A percentile compares a stretch with the other conserved stretches of the same genome.
Conservation (phyloP, 225 moss, liverwort and hornwort species). For the Marchantia polymorpha region DNA sequence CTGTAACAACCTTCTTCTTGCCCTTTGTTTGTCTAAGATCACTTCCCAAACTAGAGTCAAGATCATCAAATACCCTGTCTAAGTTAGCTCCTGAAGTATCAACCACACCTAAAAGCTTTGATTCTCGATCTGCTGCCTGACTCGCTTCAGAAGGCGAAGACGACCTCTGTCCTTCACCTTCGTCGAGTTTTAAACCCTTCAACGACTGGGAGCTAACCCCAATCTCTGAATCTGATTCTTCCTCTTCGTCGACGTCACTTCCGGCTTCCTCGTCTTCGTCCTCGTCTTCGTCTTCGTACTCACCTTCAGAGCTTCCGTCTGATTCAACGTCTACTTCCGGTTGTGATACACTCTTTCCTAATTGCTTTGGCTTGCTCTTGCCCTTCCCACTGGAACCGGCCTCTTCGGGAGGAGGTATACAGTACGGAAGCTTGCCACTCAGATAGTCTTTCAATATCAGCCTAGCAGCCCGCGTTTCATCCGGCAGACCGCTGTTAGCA, state of each 20-base stretch:
- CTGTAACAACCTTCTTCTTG: constrained; percentile 34
- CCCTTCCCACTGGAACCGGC: not conserved
- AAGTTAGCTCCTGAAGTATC: constrained; percentile 49
- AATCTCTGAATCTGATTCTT: constrained; percentile 16
- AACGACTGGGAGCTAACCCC: constrained; percentile 32
- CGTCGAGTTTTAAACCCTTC: constrained; percentile 13
- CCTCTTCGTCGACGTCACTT: not conserved
- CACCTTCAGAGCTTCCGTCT: constrained; percentile 29
- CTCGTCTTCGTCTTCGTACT: constrained; percentile 23
- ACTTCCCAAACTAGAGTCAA: constrained; percentile 56
- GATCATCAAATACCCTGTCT: constrained; percentile 66
- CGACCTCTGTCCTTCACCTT: not conserved
- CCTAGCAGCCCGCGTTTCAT: constrained; percentile 90
- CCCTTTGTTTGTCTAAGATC: constrained; percentile 29
- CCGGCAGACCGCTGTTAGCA: constrained; percentile 80
- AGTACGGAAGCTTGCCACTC: constrained; percentile 80
- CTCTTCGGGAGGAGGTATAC: constrained; percentile 68
- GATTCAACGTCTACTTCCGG: constrained; percentile 38
- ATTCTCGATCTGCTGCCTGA: constrained; percentile 38
- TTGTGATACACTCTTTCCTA: constrained; percentile 19
- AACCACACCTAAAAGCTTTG: constrained; percentile 53
- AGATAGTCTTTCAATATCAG: constrained; percentile 84
- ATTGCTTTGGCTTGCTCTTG: constrained; percentile 24
- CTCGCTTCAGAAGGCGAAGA: constrained; percentile 24
- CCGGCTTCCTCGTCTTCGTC: constrained; percentile 7